These are phyloP conservation scores for Trichoderma harzianum DNA, from an alignment of 2,329 filamentous ascomycete genomes.

Conservation along the genomic window DNA sequence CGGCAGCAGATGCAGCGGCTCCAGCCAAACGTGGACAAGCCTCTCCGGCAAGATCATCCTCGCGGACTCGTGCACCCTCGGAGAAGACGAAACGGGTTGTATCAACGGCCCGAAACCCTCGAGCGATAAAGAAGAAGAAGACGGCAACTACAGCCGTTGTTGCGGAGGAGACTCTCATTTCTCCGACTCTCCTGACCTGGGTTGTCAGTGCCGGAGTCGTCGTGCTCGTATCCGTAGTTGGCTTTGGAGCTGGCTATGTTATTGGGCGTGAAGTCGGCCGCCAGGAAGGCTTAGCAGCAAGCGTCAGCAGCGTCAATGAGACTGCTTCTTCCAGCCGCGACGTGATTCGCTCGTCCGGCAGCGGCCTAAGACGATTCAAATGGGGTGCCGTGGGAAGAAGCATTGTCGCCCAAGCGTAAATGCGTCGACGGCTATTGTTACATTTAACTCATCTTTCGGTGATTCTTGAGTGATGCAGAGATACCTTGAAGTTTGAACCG, in stretches of 20 bases:
- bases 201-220: slow-evolving; percentile 65
- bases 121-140: slow-evolving; percentile 59
- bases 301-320: slow-evolving; percentile 42
- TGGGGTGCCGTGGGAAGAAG: slow-evolving; percentile 54
- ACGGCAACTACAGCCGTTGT: slow-evolving; percentile 33
- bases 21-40: slow-evolving; percentile 27
- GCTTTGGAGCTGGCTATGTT: slow-evolving; percentile 66
- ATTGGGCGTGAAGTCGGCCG: slow-evolving; percentile 64
- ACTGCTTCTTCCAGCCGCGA: slow-evolving; percentile 51
- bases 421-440: background rate
- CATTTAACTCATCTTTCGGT: background rate
- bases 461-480: background rate
- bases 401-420: slow-evolving; percentile 41
- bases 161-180: slow-evolving; percentile 44
- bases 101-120: slow-evolving; percentile 38
- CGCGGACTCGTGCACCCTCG: slow-evolving; percentile 25
- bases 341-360: slow-evolving; percentile 49
- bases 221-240: slow-evolving; percentile 64
- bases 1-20: slow-evolving; percentile 16
- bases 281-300: slow-evolving; percentile 51
- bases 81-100: slow-evolving; percentile 52
- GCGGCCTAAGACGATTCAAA: slow-evolving; percentile 50
- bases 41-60: slow-evolving; percentile 32
- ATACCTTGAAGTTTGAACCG: slow-evolving; percentile 5
- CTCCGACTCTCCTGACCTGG: slow-evolving; percentile 61